A percentile compares a stretch with the other conserved stretches of the same genome.
phyloP scores from a whole-genome alignment of 1,284 basidiomycete genomes.

The Malassezia restricta region DNA sequence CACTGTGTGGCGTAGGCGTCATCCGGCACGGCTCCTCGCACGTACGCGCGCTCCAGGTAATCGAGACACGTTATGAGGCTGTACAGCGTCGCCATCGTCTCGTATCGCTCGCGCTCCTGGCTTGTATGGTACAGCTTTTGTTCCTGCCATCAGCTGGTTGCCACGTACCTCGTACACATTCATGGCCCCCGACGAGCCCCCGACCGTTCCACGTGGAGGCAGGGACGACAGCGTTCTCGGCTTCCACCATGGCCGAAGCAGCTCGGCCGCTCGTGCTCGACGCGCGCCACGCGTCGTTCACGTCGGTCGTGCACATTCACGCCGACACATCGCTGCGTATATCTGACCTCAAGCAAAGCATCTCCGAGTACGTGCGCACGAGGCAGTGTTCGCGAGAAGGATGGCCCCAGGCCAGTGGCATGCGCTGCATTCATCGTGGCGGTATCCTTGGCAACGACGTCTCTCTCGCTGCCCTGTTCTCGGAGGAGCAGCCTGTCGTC shows the following conservation, averaged over 20 bases:
- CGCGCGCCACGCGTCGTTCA: neutral
- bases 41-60: constrained; percentile 87
- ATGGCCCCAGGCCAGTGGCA: constrained; percentile 23
- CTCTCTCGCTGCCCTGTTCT: neutral
- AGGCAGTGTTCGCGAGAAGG: constrained; percentile 17
- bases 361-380: constrained; percentile 12
- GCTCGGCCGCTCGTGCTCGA: neutral
- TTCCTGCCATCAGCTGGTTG: constrained; percentile 53
- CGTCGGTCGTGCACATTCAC: neutral
- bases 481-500: constrained; percentile 10
- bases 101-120: constrained; percentile 75
- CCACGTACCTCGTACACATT: constrained; percentile 14
- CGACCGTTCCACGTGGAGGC: too few relatives aligned
- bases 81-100: constrained; percentile 77
- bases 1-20: constrained; percentile 89
- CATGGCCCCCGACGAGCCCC: neutral
- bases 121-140: constrained; percentile 77
- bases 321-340: neutral
- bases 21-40: constrained; percentile 72
- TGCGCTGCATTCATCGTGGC: constrained; percentile 33
- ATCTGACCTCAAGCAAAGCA: constrained; percentile 17
- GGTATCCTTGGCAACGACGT: constrained; percentile 20
- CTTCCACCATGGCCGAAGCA: neutral
- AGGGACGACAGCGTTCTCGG: neutral
- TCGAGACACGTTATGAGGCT: constrained; percentile 82